Evolutionary conservation across 495 filamentous ascomycete genomes (phyloP).

Genomic region (Ramalina peruviana): DNA sequence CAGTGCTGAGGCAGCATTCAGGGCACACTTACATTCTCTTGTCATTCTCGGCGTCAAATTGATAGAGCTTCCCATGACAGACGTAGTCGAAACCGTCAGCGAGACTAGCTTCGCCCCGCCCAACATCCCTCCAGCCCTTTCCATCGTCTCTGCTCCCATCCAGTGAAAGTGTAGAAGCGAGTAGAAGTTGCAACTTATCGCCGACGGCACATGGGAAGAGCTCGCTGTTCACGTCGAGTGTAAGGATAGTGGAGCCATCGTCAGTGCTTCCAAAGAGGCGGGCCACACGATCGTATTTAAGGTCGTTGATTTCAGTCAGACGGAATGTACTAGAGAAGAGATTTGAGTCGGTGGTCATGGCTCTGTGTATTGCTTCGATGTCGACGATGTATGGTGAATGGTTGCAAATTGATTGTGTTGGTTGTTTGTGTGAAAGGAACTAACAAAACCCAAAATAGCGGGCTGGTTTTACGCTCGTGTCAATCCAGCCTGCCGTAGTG

Average conservation of each 20-base stretch:
- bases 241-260: conserved; percentile 57
- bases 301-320: conserved; percentile 57
- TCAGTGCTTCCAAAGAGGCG: conserved; percentile 60
- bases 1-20: too few relatives aligned
- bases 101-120: conserved; percentile 58
- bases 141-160: conserved; percentile 63
- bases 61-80: conserved; percentile 94
- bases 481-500: too few relatives aligned
- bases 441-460: too few relatives aligned
- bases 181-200: conserved; percentile 61
- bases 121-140: conserved; percentile 73
- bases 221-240: conserved; percentile 87
- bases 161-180: conserved; percentile 71
- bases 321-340: conserved; percentile 90
- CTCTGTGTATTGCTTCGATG: conserved; percentile 22
- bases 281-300: conserved; percentile 90
- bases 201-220: conserved; percentile 63
- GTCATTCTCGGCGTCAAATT: conserved; percentile 78
- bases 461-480: too few relatives aligned
- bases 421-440: too few relatives aligned
- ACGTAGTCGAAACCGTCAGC: conserved; percentile 96
- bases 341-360: conserved; percentile 46
- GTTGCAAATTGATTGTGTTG: background rate
- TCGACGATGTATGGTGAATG: background rate
- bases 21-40: conserved; percentile 61